phyloP scores from a whole-genome alignment of 2,329 filamentous ascomycete species.

The Fusarium dimerum region DNA sequence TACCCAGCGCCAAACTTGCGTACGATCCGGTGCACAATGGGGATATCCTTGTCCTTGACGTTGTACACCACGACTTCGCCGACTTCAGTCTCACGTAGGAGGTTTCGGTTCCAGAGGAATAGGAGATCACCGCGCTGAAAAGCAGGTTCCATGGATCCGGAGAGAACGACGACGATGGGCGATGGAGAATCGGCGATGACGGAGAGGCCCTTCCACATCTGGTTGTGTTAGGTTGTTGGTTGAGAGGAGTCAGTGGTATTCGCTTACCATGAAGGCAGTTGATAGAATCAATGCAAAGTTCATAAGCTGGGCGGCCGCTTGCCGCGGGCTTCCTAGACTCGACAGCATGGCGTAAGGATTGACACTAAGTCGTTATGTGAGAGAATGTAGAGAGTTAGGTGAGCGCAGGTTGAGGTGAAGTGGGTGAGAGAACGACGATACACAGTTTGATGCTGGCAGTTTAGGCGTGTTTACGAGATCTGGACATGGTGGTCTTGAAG shows the following conservation, averaged over 20 bases:
- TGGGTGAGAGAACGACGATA: background rate
- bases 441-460: constrained; percentile 18
- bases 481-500: constrained; percentile 25
- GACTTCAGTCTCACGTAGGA: constrained; percentile 55
- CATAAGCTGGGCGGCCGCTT: constrained; percentile 77
- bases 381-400: background rate
- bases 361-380: background rate
- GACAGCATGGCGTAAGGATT: constrained; percentile 59
- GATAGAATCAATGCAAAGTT: constrained; percentile 91
- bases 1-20: constrained; percentile 67
- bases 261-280: constrained; percentile 80
- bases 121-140: constrained; percentile 78
- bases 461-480: constrained; percentile 11
- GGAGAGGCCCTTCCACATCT: constrained; percentile 87
- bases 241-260: constrained; percentile 15
- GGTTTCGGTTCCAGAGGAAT: constrained; percentile 74
- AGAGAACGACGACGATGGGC: constrained; percentile 82
- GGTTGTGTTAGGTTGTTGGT: constrained; percentile 5
- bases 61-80: constrained; percentile 70
- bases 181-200: constrained; percentile 74
- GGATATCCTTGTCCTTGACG: constrained; percentile 90
- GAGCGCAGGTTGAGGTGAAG: constrained; percentile 4
- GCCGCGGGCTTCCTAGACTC: constrained; percentile 72
- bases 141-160: constrained; percentile 81
- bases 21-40: constrained; percentile 92